Evolutionary conservation across 2,329 filamentous ascomycete species (phyloP).

Genomic region (Alternaria triticina): DNA sequence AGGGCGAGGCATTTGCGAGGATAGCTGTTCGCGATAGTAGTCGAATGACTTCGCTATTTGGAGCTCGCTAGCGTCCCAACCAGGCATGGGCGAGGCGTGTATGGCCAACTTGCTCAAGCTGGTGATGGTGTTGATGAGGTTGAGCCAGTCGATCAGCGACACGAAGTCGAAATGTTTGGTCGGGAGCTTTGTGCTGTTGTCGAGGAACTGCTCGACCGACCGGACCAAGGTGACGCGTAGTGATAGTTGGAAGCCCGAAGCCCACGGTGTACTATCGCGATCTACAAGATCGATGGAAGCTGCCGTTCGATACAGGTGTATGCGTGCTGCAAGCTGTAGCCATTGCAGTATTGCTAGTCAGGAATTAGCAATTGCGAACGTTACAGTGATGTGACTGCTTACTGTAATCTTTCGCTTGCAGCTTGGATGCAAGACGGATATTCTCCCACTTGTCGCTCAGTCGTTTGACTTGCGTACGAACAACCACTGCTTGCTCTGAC

Average conservation of each 20-base stretch:
- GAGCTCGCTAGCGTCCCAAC: conserved; percentile 42
- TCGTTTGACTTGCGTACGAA: conserved; percentile 41
- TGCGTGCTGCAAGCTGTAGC: conserved; percentile 39
- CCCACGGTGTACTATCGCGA: conserved; percentile 39
- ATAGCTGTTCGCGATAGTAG: conserved; percentile 41
- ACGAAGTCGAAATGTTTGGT: conserved; percentile 37
- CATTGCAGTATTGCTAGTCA: conserved; percentile 39
- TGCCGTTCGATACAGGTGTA: conserved; percentile 36
- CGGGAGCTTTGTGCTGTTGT: conserved; percentile 37
- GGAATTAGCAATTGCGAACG: conserved; percentile 14
- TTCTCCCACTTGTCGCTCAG: conserved; percentile 44
- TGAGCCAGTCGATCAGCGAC: conserved; percentile 43
- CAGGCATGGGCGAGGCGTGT: conserved; percentile 37
- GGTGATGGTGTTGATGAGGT: conserved; percentile 37
- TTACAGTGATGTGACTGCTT: conserved; percentile 2
- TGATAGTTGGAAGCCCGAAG: conserved; percentile 44
- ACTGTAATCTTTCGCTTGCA: conserved; percentile 42
- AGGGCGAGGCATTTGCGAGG: conserved; percentile 38
- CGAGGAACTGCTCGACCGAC: conserved; percentile 43
- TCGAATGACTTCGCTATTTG: conserved; percentile 43
- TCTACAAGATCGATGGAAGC: conserved; percentile 37
- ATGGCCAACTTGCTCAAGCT: conserved; percentile 39
- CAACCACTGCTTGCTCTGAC: conserved; percentile 38
- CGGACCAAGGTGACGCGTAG: conserved; percentile 41
- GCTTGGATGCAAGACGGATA: conserved; percentile 35